These are phyloP conservation scores for Cupressus sempervirens DNA, from an alignment of 75 land plant genomes.

Conservation along the genomic window DNA sequence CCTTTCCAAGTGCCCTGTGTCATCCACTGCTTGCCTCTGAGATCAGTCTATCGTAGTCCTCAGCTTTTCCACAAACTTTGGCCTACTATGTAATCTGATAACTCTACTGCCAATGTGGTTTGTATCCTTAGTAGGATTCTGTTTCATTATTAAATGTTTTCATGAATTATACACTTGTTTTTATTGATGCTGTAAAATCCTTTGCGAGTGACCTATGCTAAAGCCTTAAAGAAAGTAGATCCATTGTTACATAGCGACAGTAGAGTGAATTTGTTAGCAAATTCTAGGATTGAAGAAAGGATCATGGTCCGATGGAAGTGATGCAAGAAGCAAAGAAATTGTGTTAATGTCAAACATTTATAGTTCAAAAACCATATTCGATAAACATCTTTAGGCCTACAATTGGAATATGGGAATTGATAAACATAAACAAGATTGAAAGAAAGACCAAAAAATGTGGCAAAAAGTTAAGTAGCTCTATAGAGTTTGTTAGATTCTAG, in stretches of 20 bases:
- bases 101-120: slow-evolving; percentile 36
- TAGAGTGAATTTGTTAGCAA: background rate
- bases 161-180: background rate
- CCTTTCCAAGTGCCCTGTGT: slow-evolving; percentile 23
- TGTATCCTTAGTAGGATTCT: background rate
- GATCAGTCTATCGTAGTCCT: slow-evolving; percentile 76
- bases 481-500: background rate
- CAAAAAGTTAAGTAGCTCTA: background rate
- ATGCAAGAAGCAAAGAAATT: background rate
- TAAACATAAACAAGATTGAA: background rate
- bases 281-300: background rate
- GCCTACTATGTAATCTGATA: slow-evolving; percentile 62
- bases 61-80: slow-evolving; percentile 66
- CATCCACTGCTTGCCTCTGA: slow-evolving; percentile 28
- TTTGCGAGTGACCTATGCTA: background rate
- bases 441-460: background rate
- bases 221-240: background rate
- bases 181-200: background rate
- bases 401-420: background rate
- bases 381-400: background rate
- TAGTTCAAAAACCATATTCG: background rate
- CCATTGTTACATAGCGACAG: background rate
- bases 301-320: background rate
- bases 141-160: background rate
- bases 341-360: background rate